Base-by-base conservation (phyloP, 495 filamentous ascomycete genomes). In the Paragyromitra xinjiangensis region DNA sequence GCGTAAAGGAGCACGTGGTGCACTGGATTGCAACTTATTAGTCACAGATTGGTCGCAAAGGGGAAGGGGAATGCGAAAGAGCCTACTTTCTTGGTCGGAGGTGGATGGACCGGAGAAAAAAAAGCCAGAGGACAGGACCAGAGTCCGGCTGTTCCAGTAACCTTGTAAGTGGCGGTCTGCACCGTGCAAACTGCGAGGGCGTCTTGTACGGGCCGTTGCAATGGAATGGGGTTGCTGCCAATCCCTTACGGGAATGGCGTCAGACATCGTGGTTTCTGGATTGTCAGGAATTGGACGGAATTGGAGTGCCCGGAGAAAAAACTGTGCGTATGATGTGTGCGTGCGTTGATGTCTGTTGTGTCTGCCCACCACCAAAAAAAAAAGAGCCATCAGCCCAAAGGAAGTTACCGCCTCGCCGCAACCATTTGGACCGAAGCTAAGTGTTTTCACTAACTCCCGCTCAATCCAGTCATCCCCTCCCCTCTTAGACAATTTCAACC, bases 31-130 rank as follows among this genome's bases (percentile, higher is more conserved):
- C 66, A 79, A 78, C 61, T 70, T 50, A 79, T 79, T 79, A 79
- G 77, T 79, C 77, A 79, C 61, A 72, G 77, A 78, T 72, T 79
- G 53, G 45, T 79, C 77, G 75, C 75, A 79, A 79, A 72, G 64
- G 48, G 77, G 77, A 79, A 79, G 77, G 77, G 75, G 67, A 79
- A 79, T 62, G 77, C 77, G 77, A 61, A 67, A 42, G 62, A 73
- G 62, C 50, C 61, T 77, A 37, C 50, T 55, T 62, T 62, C 77
- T 72, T 67, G 44, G 48, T 64, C 56, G 29, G 56, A 39, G 56
- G 56, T 61, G 44, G 68, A 59, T 50, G 42, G 61, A 66, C 50
- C 53, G 72, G 53, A 61, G 69, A 69, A 61, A 65, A 75, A 65
- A 65, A 75, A 76, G 48, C 19, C 71, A 76, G 58, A 64, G 71